Evolutionary conservation across 1,284 basidiomycete species (phyloP), one percentile per base, ranked within the genome.

Genomic region (Grifola frondosa): DNA sequence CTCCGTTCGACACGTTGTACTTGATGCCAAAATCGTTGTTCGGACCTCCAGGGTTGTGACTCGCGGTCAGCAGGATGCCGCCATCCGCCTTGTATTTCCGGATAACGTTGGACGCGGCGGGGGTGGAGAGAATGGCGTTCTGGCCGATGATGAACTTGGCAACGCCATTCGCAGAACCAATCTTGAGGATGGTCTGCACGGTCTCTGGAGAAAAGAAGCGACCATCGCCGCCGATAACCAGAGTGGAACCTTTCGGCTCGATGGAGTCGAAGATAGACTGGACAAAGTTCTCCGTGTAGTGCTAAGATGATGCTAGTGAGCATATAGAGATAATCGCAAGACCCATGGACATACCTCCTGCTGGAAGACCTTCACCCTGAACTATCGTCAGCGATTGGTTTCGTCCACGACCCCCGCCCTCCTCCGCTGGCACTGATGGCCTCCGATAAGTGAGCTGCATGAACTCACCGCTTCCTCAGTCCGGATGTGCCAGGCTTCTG

Each of bases 1-100:
- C 97, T 52, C 96, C 96, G 60, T 99, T 99, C 33, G 86, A 85
- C 45, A 94, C 87, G 73, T 99, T 99, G 77, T 97, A 98, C 73
- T 99, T 99, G 81, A 99, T 97, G 48, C 96, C 96, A 66, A 99
- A 99, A 70, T 99, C 96, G 60, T 91, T 90, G 59, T 98, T 81
- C 21, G 97, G 96, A 32, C 96, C 96, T 50, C 96, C 96, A 9
- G 96, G 95, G 71, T 99, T 99, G 78, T 99, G 96, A 52, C 85
- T 90, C 20, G 96, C 96, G n/a, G 96, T 99, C 53, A 99, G 79
- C 36, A 99, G 78, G 69, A 99, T 99, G 56, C 96, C 96, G 39
- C 97, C 96, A 59, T 93, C 86, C 1, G 95, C 94, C 71, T 97
- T 95, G 77, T 92, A 91, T 59, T 90, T 89, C 52, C 96, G 81